Evolutionary conservation across 2,329 filamentous ascomycete species (phyloP), one percentile per base, ranked within the genome.

Genomic region (Exophiala sp.): DNA sequence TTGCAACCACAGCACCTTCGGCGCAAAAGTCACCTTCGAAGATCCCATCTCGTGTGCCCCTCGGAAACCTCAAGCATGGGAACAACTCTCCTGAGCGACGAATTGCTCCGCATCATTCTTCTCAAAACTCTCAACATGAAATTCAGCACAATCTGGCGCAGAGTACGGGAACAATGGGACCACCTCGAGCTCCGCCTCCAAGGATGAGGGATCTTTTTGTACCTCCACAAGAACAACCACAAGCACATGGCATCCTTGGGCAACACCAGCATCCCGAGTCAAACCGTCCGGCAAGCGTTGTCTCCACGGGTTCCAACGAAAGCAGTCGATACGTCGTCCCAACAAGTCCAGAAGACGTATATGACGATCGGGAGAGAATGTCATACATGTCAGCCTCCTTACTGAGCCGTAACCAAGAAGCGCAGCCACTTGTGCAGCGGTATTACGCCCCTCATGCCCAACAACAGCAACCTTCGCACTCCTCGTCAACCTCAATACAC

Each of bases 121-220:
- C 42, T 47, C 63, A 52, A 57, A 65, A 44, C n/a, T 24, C 40
- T 35, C 54, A 52, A 7, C 10, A 16, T 38, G 47, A 55, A 39
- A 36, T 46, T 21, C 57, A 59, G 20, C 56, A 57, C 21, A 60
- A 60, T 41, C 61, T 50, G 38, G 52, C 54, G 2, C 58, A 56
- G 47, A 61, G 73, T 43, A 57, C 72, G 39, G 66, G 70, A 18
- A 72, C 71, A 56, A 73, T 74, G 70, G 81, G 78, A 21, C 80
- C 82, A 47, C 82, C 81, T 65, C 78, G 84, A 58, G 86, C 86
- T 1, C 89, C 90, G 34, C 91, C 91, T 10, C 92, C 92, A 45
- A 94, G 91, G 70, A 96, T 97, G 91, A 85, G 92, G 61, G 90
- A 95, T 39, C 78, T 96, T 29, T 83, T 84, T 59, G 71, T 77